Conservation (phyloP, 305 asterid species). For the Salvia sclarea region DNA sequence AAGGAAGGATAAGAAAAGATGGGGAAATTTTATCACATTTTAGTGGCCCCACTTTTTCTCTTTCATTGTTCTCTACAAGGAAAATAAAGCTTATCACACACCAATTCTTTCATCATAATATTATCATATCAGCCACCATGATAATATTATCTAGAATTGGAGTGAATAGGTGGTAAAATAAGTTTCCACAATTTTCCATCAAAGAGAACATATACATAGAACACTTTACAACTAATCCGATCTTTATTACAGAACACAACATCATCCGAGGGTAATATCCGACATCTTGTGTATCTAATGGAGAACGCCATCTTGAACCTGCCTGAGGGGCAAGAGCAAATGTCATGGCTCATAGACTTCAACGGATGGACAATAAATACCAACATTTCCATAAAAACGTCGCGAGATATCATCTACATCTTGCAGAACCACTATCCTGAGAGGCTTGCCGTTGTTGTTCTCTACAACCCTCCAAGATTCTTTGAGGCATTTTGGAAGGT, state of each 20-base stretch:
- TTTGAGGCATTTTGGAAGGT: constrained; percentile 85
- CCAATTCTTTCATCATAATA: too few relatives aligned
- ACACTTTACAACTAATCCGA: background rate
- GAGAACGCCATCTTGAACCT: constrained; percentile 77
- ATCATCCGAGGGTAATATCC: constrained; percentile 64
- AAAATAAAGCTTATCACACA: too few relatives aligned
- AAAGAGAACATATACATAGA: too few relatives aligned
- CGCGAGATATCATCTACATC: constrained; percentile 63
- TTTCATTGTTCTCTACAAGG: too few relatives aligned
- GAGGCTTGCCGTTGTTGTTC: constrained; percentile 67
- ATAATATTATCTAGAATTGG: too few relatives aligned
- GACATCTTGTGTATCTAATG: constrained; percentile 72
- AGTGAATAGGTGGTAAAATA: too few relatives aligned
- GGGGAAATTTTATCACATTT: too few relatives aligned
- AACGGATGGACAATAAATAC: constrained; percentile 77
- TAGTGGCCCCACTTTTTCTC: too few relatives aligned
- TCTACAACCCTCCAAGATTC: constrained; percentile 76
- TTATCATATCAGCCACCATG: too few relatives aligned
- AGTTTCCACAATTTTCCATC: too few relatives aligned
- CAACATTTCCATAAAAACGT: constrained; percentile 56
- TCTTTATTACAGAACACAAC: constrained; percentile 48
- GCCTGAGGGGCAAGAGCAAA: constrained; percentile 78
- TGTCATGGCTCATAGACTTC: constrained; percentile 94
- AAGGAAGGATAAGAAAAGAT: too few relatives aligned
- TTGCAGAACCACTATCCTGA: constrained; percentile 86